Evolutionary conservation across 2,329 filamentous ascomycete genomes (phyloP), one percentile per base, ranked within the genome.

Genomic region (Ceratocystis albifundus): DNA sequence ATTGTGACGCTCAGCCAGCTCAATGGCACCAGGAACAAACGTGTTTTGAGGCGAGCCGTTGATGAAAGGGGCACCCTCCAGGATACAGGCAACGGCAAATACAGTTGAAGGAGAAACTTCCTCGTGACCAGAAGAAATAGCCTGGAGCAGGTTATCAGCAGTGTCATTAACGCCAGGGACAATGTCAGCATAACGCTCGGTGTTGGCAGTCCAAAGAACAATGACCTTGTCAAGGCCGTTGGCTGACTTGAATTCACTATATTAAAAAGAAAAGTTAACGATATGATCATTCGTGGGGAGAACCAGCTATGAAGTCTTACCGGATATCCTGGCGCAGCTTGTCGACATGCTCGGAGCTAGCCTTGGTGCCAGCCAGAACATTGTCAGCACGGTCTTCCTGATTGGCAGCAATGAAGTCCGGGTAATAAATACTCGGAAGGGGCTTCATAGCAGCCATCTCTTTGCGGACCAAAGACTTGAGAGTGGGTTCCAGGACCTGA

Each of bases 11-110:
- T 95, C 89, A 25, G 94, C 94, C 67, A 99, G 85, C 74, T 93
- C 82, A 71, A 97, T 87, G 68, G 88, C 89, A 73, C 94, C 94
- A 7, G 93, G 93, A 22, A 99, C 93, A 73, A 99, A 97, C 55
- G 94, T 99, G 83, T 99, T 99, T 78, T 99, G 94, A 44, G 94
- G 94, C 70, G 94, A 99, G 68, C 94, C 94, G 77, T 99, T 99
- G 86, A 99, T 96, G 82, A 99, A 99, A 2, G 94, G 93, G 12
- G 86, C 84, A 44, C 85, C 82, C 75, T 99, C 94, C 53, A 96
- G 84, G 73, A 97, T 96, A 74, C 85, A 94, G 64, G 94, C 93
- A 65, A 99, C 90, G 10, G 94, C 91, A 73, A 99, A 99, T 72
- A 99, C 84, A 63, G 93, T 97, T 25, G 94, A 97, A 36, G 94